A percentile compares a stretch with the other conserved stretches of the same genome.
Conservation (phyloP, 495 filamentous ascomycete species). For the Aspergillus mulundensis region DNA sequence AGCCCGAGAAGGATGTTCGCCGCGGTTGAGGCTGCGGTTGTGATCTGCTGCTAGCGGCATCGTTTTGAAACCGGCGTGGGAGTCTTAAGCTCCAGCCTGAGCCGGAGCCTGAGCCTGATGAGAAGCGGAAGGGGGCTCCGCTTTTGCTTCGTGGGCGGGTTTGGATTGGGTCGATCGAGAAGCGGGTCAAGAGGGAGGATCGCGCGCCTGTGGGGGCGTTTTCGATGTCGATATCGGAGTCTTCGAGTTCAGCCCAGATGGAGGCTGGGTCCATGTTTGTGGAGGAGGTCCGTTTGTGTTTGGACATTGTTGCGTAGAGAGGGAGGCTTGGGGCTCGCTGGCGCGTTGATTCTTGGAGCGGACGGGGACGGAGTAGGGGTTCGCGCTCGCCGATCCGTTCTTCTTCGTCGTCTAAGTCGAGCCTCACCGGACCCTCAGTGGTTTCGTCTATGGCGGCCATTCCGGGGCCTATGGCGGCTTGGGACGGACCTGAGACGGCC, state of each 20-base stretch:
- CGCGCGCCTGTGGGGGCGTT: slow-evolving; percentile 13
- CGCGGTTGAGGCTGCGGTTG: slow-evolving; percentile 20
- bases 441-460: slow-evolving; percentile 43
- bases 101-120: slow-evolving; percentile 24
- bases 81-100: neutral
- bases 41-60: neutral
- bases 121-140: slow-evolving; percentile 17
- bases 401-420: slow-evolving; percentile 33
- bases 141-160: slow-evolving; percentile 28
- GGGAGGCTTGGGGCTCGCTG: slow-evolving; percentile 40
- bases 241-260: slow-evolving; percentile 50
- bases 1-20: slow-evolving; percentile 29
- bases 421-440: slow-evolving; percentile 18
- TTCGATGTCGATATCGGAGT: slow-evolving; percentile 33
- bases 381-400: slow-evolving; percentile 33
- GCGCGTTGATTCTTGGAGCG: slow-evolving; percentile 20
- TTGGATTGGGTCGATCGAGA: slow-evolving; percentile 14
- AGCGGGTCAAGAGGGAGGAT: slow-evolving; percentile 15
- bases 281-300: slow-evolving; percentile 24
- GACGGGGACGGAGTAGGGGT: slow-evolving; percentile 31
- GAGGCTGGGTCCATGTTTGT: slow-evolving; percentile 40
- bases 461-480: slow-evolving; percentile 41
- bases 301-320: slow-evolving; percentile 24
- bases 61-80: slow-evolving; percentile 1
- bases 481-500: slow-evolving; percentile 33